Percentiles rank a stretch among this genome's conserved stretches.
These are phyloP conservation scores for Psilocybe subaeruginosa DNA, from an alignment of 768 basidiomycete genomes.

Conservation along the genomic window DNA sequence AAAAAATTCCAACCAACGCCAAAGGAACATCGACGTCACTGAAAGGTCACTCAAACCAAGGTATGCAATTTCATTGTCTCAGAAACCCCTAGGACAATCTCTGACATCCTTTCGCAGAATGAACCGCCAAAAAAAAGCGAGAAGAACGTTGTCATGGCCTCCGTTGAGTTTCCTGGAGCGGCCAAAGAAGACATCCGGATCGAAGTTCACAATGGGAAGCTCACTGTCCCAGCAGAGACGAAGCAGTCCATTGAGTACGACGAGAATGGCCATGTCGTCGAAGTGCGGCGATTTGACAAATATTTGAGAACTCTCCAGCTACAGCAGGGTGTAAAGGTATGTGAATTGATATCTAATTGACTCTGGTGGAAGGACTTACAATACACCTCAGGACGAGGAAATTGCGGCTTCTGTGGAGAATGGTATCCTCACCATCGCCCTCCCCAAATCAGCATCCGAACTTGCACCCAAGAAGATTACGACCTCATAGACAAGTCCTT, in stretches of 20 bases:
- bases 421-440: constrained; percentile 50
- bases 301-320: constrained; percentile 51
- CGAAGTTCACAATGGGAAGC: constrained; percentile 51
- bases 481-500: constrained; percentile 26
- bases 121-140: constrained; percentile 55
- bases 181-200: constrained; percentile 52
- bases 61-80: constrained; percentile 19
- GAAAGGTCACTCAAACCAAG: constrained; percentile 31
- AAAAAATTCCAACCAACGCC: constrained; percentile 8
- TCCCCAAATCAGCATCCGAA: constrained; percentile 48
- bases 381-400: constrained; percentile 25
- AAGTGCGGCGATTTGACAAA: constrained; percentile 51
- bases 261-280: constrained; percentile 40
- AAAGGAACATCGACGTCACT: constrained; percentile 16
- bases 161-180: constrained; percentile 64
- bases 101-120: constrained; percentile 36
- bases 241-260: constrained; percentile 33
- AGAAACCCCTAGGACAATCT: not conserved
- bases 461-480: constrained; percentile 32
- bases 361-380: not conserved
- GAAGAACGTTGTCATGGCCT: constrained; percentile 51
- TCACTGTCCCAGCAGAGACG: constrained; percentile 55
- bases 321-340: constrained; percentile 57
- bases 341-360: constrained; percentile 18
- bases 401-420: constrained; percentile 45